Conservation (phyloP, 1,284 basidiomycete species). For the Coniferiporia sulphurascens region DNA sequence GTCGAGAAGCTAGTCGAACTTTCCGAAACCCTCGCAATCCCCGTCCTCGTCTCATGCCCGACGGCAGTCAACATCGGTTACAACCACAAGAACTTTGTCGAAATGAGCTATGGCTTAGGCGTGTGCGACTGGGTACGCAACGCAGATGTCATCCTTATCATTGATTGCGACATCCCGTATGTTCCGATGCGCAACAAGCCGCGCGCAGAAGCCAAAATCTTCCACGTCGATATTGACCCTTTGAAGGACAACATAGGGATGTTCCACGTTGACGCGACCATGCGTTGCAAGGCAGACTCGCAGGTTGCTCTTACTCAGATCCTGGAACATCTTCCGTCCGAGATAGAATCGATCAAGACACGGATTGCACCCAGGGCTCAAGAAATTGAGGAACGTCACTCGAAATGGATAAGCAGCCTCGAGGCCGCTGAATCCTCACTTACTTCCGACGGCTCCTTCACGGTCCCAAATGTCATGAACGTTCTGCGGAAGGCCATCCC, state of each 20-base stretch:
- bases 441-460: constrained; percentile 28
- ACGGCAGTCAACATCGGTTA: constrained; percentile 50
- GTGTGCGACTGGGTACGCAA: constrained; percentile 41
- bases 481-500: constrained; percentile 42
- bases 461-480: constrained; percentile 44
- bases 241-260: constrained; percentile 50
- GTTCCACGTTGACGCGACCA: constrained; percentile 51
- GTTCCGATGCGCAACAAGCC: constrained; percentile 49
- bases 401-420: constrained; percentile 25
- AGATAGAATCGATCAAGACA: constrained; percentile 8
- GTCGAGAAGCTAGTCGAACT: constrained; percentile 44
- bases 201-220: constrained; percentile 40
- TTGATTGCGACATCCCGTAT: constrained; percentile 66
- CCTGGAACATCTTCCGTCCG: constrained; percentile 27
- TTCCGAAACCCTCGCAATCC: constrained; percentile 48
- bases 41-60: constrained; percentile 50
- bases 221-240: constrained; percentile 61
- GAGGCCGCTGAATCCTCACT: constrained; percentile 26
- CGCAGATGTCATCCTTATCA: constrained; percentile 57
- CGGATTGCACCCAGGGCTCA: constrained; percentile 19
- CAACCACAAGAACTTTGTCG: constrained; percentile 51
- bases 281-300: constrained; percentile 53
- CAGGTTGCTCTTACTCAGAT: constrained; percentile 50
- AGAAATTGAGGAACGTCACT: constrained; percentile 21
- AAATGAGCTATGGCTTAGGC: constrained; percentile 41